Evolutionary conservation across 345 rosid species (phyloP).

Genomic region (Acer yangbiense): DNA sequence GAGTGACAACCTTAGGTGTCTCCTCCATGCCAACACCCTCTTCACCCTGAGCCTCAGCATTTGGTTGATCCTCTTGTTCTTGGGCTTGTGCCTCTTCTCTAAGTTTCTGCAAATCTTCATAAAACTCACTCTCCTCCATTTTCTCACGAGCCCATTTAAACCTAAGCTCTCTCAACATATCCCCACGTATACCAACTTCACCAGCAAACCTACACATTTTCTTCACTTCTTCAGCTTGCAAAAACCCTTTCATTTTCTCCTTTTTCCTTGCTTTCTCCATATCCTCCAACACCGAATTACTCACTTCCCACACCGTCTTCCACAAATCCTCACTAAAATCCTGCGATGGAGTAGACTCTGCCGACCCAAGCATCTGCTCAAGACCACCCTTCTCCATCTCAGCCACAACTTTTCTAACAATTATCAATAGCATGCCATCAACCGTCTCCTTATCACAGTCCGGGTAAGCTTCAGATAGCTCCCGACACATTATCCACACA

Average conservation of each 20-base stretch:
- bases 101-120: conserved; percentile 47
- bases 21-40: conserved; percentile 34
- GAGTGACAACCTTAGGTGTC: conserved; percentile 44
- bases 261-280: conserved; percentile 83
- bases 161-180: conserved; percentile 83
- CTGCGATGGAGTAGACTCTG: conserved; percentile 26
- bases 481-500: conserved; percentile 80
- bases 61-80: conserved; percentile 33
- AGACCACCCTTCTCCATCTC: conserved; percentile 72
- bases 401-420: conserved; percentile 66
- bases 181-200: conserved; percentile 87
- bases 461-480: conserved; percentile 59
- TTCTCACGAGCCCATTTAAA: conserved; percentile 88
- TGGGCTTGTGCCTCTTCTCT: conserved; percentile 40
- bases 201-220: conserved; percentile 90
- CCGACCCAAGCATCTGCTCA: conserved; percentile 41
- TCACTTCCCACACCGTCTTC: conserved; percentile 81
- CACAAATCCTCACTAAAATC: conserved; percentile 81
- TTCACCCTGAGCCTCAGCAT: conserved; percentile 28
- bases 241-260: conserved; percentile 75
- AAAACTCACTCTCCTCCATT: conserved; percentile 86
- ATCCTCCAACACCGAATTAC: conserved; percentile 74
- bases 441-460: conserved; percentile 60
- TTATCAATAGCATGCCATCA: conserved; percentile 74
- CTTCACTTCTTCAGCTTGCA: conserved; percentile 73